Conservation (phyloP, 352 stramenopile species). For the Blastocystis sp. region DNA sequence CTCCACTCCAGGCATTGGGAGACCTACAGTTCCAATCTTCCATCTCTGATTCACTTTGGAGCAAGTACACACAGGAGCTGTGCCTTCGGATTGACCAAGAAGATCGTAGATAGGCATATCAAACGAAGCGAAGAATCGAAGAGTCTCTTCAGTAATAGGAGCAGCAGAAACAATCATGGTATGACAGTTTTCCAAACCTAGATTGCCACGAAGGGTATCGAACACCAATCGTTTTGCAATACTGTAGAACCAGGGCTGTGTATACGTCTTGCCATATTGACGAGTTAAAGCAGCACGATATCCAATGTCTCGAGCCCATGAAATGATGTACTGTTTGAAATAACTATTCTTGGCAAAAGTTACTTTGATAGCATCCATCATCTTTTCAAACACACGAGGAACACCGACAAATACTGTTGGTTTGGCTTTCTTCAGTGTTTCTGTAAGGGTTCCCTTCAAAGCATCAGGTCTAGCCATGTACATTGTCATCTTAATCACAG, state of each 20-base stretch:
- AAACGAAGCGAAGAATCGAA: conserved; percentile 86
- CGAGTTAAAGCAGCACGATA: conserved; percentile 67
- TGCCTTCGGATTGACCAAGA: conserved; percentile 82
- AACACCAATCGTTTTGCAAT: conserved; percentile 79
- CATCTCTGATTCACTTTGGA: conserved; percentile 65
- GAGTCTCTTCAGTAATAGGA: conserved; percentile 81
- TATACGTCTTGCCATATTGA: conserved; percentile 78
- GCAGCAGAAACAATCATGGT: conserved; percentile 69
- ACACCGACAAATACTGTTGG: conserved; percentile 78
- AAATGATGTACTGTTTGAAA: conserved; percentile 81
- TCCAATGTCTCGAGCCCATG: conserved; percentile 76
- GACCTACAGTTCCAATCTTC: conserved; percentile 64
- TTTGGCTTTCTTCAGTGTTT: conserved; percentile 71
- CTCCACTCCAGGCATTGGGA: conserved; percentile 32
- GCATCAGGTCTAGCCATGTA: conserved; percentile 76
- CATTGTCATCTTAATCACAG: conserved; percentile 66
- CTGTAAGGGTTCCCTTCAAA: conserved; percentile 71
- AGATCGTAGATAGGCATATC: conserved; percentile 86
- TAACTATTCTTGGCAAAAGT: conserved; percentile 78
- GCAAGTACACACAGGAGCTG: conserved; percentile 72
- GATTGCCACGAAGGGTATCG: conserved; percentile 56
- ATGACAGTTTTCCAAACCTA: conserved; percentile 56
- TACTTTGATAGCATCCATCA: conserved; percentile 68
- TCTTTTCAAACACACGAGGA: conserved; percentile 75
- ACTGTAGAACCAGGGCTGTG: conserved; percentile 77